Evolutionary conservation across 176 grass and related monocot species (phyloP), one percentile per base, ranked within the genome.

Genomic region (Carex scoparia): DNA sequence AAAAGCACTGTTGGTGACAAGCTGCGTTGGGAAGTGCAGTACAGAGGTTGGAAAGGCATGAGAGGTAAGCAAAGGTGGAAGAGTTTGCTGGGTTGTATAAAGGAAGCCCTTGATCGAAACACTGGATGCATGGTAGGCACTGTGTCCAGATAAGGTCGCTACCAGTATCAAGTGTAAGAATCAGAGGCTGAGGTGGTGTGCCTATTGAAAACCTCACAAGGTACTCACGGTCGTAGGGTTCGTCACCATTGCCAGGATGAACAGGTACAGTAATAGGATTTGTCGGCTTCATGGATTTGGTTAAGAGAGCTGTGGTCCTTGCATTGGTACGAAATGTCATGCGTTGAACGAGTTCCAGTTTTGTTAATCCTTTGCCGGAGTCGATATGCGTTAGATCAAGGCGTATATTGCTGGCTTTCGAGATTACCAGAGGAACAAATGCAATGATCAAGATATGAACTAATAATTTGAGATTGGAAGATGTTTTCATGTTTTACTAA

Each of bases 301-400:
- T 9, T 1, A 74, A 57, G 1, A 88, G 69, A 44, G 61, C 61
- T 18, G 61, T 60, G 4, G 69, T 61, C 15, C 89, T 88, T 11
- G 79, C 71, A 46, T 81, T 87, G 4, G 86, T 67, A 51, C 88
- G 84, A 28, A 85, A 33, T 3, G 5, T 42, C 87, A 88, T 90
- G 3, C 87, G 88, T 18, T 32, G 69, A 53, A 90, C 38, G 38
- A 94, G 81, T 81, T 94, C 87, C 18, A 58, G 23, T 58, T 65
- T 86, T 48, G 88, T 89, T 85, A 90, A 92, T 61, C 87, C 86
- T 13, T 82, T 76, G 15, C 81, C 79, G n/a, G 82, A 84, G 67
- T 94, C 93, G 1, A 86, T 85, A 53, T 94, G 88, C 7, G 55
- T 92, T 7, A 94, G 84, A 32, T 92, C 84, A 12, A 91, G 64